Percentiles rank a stretch among this genome's conserved stretches.
Evolutionary conservation across 805 yeast species (phyloP).

Genomic region (Hanseniaspora mollemarum): DNA sequence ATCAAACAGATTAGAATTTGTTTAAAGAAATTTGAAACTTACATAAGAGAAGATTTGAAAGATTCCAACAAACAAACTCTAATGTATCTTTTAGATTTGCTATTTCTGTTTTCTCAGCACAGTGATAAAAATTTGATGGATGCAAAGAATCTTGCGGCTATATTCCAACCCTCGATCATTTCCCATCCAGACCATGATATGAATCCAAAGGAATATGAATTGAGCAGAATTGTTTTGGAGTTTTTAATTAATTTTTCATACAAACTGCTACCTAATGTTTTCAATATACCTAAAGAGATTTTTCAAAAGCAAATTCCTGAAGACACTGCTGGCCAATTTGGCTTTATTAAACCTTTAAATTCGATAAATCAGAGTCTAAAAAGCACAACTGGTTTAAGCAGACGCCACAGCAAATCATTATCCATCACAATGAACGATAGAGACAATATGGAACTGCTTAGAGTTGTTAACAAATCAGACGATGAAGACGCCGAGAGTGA

Average conservation of each 20-base stretch:
- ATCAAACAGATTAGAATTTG: slow-evolving; percentile 58
- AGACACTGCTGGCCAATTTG: neutral
- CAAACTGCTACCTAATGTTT: slow-evolving; percentile 52
- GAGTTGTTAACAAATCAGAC: slow-evolving; percentile 16
- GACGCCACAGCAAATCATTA: slow-evolving; percentile 16
- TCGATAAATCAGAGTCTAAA: no score
- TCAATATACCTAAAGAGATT: slow-evolving; percentile 21
- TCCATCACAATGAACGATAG: slow-evolving; percentile 12
- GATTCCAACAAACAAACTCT: slow-evolving; percentile 61
- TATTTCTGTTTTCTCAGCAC: slow-evolving; percentile 73
- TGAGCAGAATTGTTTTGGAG: slow-evolving; percentile 76
- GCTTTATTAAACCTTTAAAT: no score
- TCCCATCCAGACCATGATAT: slow-evolving; percentile 89
- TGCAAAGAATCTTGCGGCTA: slow-evolving; percentile 83
- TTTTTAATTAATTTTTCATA: slow-evolving; percentile 79
- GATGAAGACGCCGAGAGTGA: slow-evolving; percentile 17
- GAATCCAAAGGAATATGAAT: slow-evolving; percentile 81
- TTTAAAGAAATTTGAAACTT: slow-evolving; percentile 53
- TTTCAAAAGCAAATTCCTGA: neutral
- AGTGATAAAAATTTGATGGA: slow-evolving; percentile 79
- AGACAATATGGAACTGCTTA: slow-evolving; percentile 13
- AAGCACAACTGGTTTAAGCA: neutral
- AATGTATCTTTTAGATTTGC: slow-evolving; percentile 73
- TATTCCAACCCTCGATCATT: slow-evolving; percentile 91
- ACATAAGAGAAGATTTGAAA: slow-evolving; percentile 63